Evolutionary conservation across 441 rosid species (phyloP).

Genomic region (Monsonia emarginata): DNA sequence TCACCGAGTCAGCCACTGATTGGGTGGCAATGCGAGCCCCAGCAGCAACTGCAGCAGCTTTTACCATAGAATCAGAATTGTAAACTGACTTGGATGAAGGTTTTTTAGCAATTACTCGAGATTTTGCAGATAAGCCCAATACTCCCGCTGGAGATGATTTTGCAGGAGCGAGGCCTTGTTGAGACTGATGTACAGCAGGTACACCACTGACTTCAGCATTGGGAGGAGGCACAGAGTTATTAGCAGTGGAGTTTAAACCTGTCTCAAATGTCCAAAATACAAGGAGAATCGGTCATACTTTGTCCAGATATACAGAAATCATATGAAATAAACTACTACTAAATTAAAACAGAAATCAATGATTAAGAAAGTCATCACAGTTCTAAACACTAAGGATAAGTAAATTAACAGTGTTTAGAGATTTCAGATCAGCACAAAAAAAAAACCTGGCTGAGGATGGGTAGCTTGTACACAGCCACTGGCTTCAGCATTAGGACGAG

Average conservation of each 20-base stretch:
- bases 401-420: not conserved
- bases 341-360: not conserved
- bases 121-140: slow-evolving; percentile 28
- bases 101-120: slow-evolving; percentile 36
- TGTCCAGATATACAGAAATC: not conserved
- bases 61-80: slow-evolving; percentile 41
- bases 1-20: slow-evolving; percentile 47
- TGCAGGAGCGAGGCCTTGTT: slow-evolving; percentile 24
- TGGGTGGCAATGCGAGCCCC: slow-evolving; percentile 73
- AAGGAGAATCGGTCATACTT: not conserved
- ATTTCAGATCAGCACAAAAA: not conserved
- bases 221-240: slow-evolving; percentile 21
- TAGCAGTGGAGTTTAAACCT: slow-evolving; percentile 23
- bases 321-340: not conserved
- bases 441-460: not conserved
- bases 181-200: slow-evolving; percentile 41
- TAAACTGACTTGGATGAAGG: slow-evolving; percentile 31
- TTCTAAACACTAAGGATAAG: not conserved
- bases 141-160: slow-evolving; percentile 30
- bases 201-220: slow-evolving; percentile 20
- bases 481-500: not conserved
- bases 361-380: not conserved
- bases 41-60: slow-evolving; percentile 75
- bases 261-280: slow-evolving; percentile 24
- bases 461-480: not conserved